phyloP scores from a whole-genome alignment of 345 rosid genomes.

The Microcos paniculata region DNA sequence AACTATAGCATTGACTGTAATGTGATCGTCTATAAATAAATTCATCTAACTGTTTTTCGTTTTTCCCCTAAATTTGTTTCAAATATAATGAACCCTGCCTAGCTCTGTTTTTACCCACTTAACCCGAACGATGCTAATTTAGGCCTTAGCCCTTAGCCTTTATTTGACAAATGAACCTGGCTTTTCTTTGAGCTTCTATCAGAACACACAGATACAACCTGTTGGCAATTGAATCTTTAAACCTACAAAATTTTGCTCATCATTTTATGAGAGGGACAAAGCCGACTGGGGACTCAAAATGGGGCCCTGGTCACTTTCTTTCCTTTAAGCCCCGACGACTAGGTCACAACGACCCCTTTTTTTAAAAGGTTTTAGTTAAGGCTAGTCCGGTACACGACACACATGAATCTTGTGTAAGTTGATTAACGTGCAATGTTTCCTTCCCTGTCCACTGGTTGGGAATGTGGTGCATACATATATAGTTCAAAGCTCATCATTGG shows the following conservation, averaged over 20 bases:
- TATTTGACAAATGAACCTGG: not conserved
- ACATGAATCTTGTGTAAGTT: not conserved
- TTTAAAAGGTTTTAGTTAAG: not conserved
- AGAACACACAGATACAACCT: not conserved
- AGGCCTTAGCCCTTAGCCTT: too few relatives aligned
- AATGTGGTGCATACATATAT: not conserved
- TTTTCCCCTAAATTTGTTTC: not conserved
- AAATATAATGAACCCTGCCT: not conserved
- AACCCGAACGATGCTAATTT: not conserved
- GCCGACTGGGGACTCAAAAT: not conserved
- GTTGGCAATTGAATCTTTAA: not conserved
- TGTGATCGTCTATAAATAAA: not conserved
- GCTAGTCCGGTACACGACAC: not conserved
- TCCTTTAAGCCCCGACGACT: not conserved
- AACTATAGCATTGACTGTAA: not conserved
- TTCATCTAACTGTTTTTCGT: not conserved
- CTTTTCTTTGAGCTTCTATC: not conserved
- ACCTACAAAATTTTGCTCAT: not conserved
- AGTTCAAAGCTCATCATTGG: not conserved
- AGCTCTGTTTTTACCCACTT: not conserved
- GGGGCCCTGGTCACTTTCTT: not conserved
- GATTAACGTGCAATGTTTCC: constrained; percentile 10
- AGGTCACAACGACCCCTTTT: not conserved
- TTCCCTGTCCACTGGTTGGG: constrained; percentile 10
- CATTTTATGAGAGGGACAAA: not conserved